Percentiles rank a stretch among this genome's conserved stretches.
Conservation (phyloP, 208 protist species). For the Giardia duodenalis region DNA sequence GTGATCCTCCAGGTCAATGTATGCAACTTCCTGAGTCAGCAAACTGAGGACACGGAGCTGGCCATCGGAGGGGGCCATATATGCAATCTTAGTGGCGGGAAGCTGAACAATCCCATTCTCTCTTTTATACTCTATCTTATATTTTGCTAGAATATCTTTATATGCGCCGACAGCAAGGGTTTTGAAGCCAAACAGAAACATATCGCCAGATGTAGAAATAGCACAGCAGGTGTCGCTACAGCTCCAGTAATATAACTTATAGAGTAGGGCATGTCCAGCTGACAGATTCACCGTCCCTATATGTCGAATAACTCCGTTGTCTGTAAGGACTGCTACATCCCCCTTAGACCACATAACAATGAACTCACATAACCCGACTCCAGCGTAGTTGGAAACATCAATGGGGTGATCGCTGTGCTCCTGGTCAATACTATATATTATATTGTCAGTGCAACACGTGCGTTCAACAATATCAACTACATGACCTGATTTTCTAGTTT, state of each 20-base stretch:
- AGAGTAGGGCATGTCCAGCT: neutral
- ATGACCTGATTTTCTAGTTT: neutral
- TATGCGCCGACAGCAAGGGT: neutral
- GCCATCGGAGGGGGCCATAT: neutral
- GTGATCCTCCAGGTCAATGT: neutral
- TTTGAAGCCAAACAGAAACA: slow-evolving; percentile 16
- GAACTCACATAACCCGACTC: neutral
- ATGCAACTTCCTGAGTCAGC: neutral
- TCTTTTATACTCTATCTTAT: neutral
- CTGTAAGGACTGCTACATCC: neutral
- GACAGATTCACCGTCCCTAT: neutral
- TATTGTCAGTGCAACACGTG: neutral
- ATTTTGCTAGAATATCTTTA: neutral
- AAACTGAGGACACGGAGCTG: neutral
- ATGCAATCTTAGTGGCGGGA: neutral
- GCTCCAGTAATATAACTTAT: neutral
- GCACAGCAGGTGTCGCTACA: neutral
- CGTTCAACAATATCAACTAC: neutral
- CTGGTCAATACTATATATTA: neutral
- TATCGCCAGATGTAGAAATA: neutral
- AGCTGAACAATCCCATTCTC: neutral
- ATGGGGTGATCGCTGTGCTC: neutral
- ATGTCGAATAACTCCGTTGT: neutral
- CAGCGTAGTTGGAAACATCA: neutral
- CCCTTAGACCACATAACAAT: neutral